Percentiles rank a stretch among this genome's conserved stretches.
Conservation (phyloP, 768 basidiomycete genomes). For the Exidia glandulosa region DNA sequence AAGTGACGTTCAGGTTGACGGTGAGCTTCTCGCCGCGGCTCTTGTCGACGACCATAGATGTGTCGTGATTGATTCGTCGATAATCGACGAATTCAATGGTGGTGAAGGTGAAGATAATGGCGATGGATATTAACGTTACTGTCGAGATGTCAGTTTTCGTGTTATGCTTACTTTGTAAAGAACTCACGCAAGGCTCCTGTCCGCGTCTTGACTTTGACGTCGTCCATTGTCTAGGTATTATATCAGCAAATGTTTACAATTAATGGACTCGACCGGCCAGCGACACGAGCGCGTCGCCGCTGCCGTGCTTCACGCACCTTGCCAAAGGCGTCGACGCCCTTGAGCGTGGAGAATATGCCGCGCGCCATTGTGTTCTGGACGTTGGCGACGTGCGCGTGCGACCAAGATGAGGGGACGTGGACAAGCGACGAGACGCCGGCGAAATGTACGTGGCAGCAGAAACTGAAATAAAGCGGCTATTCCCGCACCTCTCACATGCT, state of each 20-base stretch:
- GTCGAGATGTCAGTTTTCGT: constrained; percentile 6
- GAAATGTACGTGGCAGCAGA: background rate
- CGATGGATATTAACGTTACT: constrained; percentile 90
- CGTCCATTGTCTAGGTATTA: constrained; percentile 76
- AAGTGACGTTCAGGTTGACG: constrained; percentile 85
- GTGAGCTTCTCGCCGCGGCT: constrained; percentile 91
- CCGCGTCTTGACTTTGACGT: constrained; percentile 98
- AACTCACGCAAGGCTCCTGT: constrained; percentile 82
- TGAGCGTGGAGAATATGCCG: constrained; percentile 36
- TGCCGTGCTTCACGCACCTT: constrained; percentile 73
- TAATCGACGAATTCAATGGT: constrained; percentile 96
- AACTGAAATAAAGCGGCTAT: background rate
- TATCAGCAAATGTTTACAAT: background rate
- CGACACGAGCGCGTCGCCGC: background rate
- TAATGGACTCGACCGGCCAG: background rate
- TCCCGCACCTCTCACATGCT: background rate
- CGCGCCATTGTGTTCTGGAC: constrained; percentile 19
- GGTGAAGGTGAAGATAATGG: constrained; percentile 85
- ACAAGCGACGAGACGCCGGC: background rate
- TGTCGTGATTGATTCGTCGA: constrained; percentile 72
- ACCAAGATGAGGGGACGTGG: background rate
- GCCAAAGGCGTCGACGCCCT: constrained; percentile 96
- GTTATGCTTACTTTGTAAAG: background rate
- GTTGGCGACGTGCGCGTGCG: background rate
- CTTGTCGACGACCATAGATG: constrained; percentile 89